Percentiles rank a stretch among this genome's conserved stretches.
phyloP scores from a whole-genome alignment of 2,329 filamentous ascomycete genomes.

The Cladosporium halotolerans region DNA sequence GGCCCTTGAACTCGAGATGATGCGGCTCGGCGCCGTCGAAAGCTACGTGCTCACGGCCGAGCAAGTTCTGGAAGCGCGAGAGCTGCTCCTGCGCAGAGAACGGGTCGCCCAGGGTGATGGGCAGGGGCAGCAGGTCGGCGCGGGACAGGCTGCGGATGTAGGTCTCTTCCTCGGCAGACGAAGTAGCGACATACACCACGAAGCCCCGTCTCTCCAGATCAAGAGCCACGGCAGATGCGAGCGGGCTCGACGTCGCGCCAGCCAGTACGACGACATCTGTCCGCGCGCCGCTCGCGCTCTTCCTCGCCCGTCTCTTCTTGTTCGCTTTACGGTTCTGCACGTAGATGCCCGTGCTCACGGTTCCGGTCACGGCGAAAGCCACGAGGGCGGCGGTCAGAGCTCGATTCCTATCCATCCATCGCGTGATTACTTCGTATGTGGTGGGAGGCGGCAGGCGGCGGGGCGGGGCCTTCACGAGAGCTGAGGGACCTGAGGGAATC shows the following conservation, averaged over 20 bases:
- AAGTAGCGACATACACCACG: constrained; percentile 85
- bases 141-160: constrained; percentile 70
- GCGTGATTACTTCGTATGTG: constrained; percentile 54
- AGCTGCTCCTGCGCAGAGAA: constrained; percentile 62
- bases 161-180: constrained; percentile 76
- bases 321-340: constrained; percentile 56
- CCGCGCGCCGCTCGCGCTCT: constrained; percentile 74
- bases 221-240: constrained; percentile 74
- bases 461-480: constrained; percentile 43
- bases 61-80: constrained; percentile 63
- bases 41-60: constrained; percentile 68
- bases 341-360: constrained; percentile 41
- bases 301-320: constrained; percentile 66
- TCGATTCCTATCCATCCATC: constrained; percentile 69
- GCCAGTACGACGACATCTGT: constrained; percentile 84
- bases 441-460: constrained; percentile 36
- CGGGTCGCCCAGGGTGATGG: constrained; percentile 75
- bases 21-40: constrained; percentile 71
- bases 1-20: constrained; percentile 66
- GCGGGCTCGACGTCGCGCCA: constrained; percentile 76
- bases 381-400: constrained; percentile 66
- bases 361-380: constrained; percentile 61
- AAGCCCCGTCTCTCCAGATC: constrained; percentile 90
- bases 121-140: constrained; percentile 73
- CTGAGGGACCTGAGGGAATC: constrained; percentile 64